Percentiles rank a stretch among this genome's conserved stretches.
These are phyloP conservation scores for Alternaria solani DNA, from an alignment of 2,329 filamentous ascomycete genomes.

Conservation along the genomic window DNA sequence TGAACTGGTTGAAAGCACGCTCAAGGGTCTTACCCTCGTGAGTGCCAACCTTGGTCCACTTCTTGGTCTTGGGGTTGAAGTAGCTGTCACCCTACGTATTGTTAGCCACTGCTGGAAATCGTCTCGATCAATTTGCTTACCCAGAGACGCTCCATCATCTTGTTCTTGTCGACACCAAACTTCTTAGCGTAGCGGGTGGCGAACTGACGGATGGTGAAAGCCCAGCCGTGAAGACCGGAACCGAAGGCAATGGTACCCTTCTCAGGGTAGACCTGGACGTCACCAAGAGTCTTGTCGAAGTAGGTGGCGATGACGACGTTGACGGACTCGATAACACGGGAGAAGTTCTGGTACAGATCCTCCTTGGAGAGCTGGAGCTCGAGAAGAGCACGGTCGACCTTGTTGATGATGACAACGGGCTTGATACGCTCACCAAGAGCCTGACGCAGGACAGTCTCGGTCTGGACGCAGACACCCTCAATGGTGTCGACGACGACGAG, in stretches of 20 bases:
- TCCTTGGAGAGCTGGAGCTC: constrained; percentile 99
- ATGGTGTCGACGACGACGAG: constrained; percentile 99
- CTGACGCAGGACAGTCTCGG: constrained; percentile 98
- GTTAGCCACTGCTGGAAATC: constrained; percentile 24
- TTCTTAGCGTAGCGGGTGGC: constrained; percentile 97
- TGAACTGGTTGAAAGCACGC: constrained; percentile 99
- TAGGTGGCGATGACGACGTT: constrained; percentile 99
- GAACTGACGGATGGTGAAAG: constrained; percentile 99
- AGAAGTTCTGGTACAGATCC: constrained; percentile 99
- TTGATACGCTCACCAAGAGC: constrained; percentile 99
- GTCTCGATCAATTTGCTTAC: constrained; percentile 58
- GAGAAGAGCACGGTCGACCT: constrained; percentile 99
- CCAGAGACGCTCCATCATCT: constrained; percentile 99
- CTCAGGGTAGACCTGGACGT: constrained; percentile 98
- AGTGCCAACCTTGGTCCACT: constrained; percentile 91
- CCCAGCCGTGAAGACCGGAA: constrained; percentile 99
- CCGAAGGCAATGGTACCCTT: constrained; percentile 98
- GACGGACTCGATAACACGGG: constrained; percentile 98
- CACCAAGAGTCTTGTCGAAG: constrained; percentile 94
- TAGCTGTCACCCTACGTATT: constrained; percentile 82
- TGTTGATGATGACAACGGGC: constrained; percentile 99
- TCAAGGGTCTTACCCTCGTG: constrained; percentile 89
- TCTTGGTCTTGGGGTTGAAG: constrained; percentile 99
- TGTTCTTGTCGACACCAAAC: constrained; percentile 99
- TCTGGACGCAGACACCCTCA: constrained; percentile 99